Evolutionary conservation across 108 stramenopile species (phyloP).

Genomic region (Cyclotella kingstonii): DNA sequence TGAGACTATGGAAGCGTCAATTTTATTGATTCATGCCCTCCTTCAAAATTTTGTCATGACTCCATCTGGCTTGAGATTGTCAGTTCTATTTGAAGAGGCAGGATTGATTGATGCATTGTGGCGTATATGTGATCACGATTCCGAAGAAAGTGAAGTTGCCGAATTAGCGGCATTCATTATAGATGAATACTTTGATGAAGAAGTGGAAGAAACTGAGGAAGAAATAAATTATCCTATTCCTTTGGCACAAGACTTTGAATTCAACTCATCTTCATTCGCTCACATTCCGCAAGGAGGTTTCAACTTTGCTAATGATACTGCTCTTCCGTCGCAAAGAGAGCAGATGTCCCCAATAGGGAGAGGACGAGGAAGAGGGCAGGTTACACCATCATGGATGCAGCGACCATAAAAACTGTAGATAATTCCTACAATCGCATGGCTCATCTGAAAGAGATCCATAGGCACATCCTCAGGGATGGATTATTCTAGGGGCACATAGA

Average conservation of each 20-base stretch:
- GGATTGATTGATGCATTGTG: constrained; percentile 37
- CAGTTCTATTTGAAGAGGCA: constrained; percentile 31
- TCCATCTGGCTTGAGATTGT: background rate
- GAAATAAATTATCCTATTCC: background rate
- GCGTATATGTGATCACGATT: constrained; percentile 30
- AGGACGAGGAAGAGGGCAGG: constrained; percentile 10
- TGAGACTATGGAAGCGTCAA: constrained; percentile 17
- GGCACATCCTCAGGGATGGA: too few relatives aligned
- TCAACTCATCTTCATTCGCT: constrained; percentile 6
- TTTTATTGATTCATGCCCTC: constrained; percentile 21
- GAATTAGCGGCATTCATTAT: constrained; percentile 27
- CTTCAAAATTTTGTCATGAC: constrained; percentile 4
- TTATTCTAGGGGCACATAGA: too few relatives aligned
- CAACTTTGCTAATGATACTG: background rate
- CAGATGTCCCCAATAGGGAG: constrained; percentile 1
- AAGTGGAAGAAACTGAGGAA: constrained; percentile 14
- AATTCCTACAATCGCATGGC: too few relatives aligned
- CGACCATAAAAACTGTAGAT: background rate
- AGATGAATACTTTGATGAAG: constrained; percentile 33
- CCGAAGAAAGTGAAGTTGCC: constrained; percentile 29
- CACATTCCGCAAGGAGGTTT: background rate
- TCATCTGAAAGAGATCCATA: too few relatives aligned
- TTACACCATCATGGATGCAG: constrained; percentile 4
- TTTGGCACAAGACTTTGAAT: constrained; percentile 20
- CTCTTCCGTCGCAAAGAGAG: background rate